phyloP scores from a whole-genome alignment of 148 eudicot species.

The Polygonum aviculare region DNA sequence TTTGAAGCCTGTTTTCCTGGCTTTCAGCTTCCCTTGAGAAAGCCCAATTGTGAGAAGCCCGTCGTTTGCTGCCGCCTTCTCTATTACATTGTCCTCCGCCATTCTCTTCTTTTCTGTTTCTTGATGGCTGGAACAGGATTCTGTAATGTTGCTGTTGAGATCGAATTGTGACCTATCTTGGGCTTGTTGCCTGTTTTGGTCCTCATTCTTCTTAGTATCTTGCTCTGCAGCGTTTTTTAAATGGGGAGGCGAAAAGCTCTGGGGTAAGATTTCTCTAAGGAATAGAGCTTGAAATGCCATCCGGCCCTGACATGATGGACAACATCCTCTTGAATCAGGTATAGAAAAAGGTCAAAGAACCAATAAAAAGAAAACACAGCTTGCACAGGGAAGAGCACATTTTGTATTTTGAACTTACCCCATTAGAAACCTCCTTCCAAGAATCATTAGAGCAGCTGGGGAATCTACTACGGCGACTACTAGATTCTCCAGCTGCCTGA shows the following conservation, averaged over 20 bases:
- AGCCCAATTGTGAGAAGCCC: conserved; percentile 30
- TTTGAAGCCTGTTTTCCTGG: conserved; percentile 73
- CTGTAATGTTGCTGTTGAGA: conserved; percentile 42
- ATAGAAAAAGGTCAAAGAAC: not conserved
- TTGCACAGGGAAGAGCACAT: not conserved
- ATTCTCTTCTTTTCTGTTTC: conserved; percentile 17
- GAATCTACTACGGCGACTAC: conserved; percentile 50
- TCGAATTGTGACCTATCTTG: conserved; percentile 29
- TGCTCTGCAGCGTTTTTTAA: conserved; percentile 16
- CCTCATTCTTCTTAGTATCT: conserved; percentile 12
- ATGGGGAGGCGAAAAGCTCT: conserved; percentile 74
- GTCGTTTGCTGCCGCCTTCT: conserved; percentile 23
- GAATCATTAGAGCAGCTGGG: conserved; percentile 40
- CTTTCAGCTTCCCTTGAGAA: conserved; percentile 42
- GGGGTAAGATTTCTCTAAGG: conserved; percentile 69
- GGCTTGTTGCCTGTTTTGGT: conserved; percentile 17
- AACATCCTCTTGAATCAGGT: not conserved
- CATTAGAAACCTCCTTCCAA: conserved; percentile 97
- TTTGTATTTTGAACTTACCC: conserved; percentile 33
- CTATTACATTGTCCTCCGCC: conserved; percentile 22
- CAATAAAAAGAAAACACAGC: not conserved
- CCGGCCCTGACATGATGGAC: conserved; percentile 51
- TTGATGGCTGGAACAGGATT: conserved; percentile 25
- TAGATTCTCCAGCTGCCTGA: conserved; percentile 35
- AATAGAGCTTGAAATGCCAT: conserved; percentile 82